These are phyloP conservation scores for Penicillium sp. DNA, from an alignment of 2,329 filamentous ascomycete species.

Conservation along the genomic window DNA sequence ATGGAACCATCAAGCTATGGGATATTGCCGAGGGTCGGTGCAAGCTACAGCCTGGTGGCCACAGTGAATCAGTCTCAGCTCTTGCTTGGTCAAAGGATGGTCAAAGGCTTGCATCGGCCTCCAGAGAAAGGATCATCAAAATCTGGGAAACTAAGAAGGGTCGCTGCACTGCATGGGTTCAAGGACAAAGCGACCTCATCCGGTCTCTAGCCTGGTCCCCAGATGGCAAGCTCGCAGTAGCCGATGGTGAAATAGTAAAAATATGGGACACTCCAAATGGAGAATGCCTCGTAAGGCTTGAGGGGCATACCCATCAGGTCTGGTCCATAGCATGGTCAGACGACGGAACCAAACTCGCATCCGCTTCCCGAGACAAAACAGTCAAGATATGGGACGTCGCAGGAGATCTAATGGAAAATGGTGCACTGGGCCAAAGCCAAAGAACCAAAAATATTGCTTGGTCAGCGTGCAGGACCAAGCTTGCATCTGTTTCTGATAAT, in stretches of 20 bases:
- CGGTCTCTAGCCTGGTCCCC: slow-evolving; percentile 1
- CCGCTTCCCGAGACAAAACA: background rate
- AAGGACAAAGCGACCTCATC: background rate
- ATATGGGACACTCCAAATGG: background rate
- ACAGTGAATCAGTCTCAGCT: background rate
- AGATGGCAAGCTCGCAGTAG: slow-evolving; percentile 3
- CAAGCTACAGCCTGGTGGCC: background rate
- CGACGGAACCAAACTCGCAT: slow-evolving; percentile 1
- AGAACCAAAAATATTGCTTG: background rate
- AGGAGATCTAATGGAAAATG: background rate
- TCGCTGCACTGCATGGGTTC: background rate
- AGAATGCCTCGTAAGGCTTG: background rate
- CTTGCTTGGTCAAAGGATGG: background rate
- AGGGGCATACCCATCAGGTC: background rate
- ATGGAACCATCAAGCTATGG: slow-evolving; percentile 4
- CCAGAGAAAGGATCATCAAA: background rate
- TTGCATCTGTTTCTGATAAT: background rate
- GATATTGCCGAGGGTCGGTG: background rate
- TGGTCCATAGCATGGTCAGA: slow-evolving; percentile 1
- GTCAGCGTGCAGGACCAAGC: background rate
- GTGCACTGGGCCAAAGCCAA: background rate
- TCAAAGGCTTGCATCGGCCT: slow-evolving; percentile 1
- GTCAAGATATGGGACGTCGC: slow-evolving; percentile 8
- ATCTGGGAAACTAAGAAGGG: slow-evolving; percentile 2
- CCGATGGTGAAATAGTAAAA: background rate